Evolutionary conservation across 768 basidiomycete species (phyloP), one percentile per base, ranked within the genome.

Genomic region (Hypsizygus marmoreus): DNA sequence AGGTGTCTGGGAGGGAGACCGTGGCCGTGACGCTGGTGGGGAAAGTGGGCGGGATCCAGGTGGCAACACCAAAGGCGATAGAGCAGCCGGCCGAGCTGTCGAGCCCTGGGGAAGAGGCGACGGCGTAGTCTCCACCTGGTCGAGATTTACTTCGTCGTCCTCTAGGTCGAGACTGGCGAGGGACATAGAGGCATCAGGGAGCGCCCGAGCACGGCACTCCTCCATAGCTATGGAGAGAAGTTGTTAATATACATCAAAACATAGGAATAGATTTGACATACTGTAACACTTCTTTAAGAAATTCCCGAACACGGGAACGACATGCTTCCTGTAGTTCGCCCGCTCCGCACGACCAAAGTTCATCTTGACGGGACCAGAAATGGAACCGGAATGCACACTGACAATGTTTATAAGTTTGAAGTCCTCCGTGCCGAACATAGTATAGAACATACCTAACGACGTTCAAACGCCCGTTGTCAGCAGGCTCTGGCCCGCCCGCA

Each of bases 371-470:
- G 45, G 41, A 4, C 57, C 57, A 2, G 17, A 22, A 3, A 47
- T 53, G 0, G 32, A 42, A 2, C 57, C 54, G 16, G 57, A 53
- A 33, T 58, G 54, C 20, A 55, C 25, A 24, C 57, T 58, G 34
- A 20, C 5, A 38, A 4, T 20, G n/a, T 8, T 4, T 20, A 20
- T 24, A 13, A 19, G 17, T 14, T 6, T n/a, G n/a, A n/a, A n/a
- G n/a, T n/a, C n/a, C n/a, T n/a, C n/a, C n/a, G n/a, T n/a, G n/a
- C 20, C 14, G 23, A 6, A 24, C 13, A 38, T 4, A 20, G 37
- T 6, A 17, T 6, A 14, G 19, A 11, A 28, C 43, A 9, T 25
- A 50, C 29, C 47, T 37, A n/a, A 44, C 40, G 6, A 53, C 16
- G 29, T 41, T 49, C 17, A 43, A 17, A 7, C 25, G 20, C 0